phyloP scores from a whole-genome alignment of 495 filamentous ascomycete species.

The Penicillium soppii region DNA sequence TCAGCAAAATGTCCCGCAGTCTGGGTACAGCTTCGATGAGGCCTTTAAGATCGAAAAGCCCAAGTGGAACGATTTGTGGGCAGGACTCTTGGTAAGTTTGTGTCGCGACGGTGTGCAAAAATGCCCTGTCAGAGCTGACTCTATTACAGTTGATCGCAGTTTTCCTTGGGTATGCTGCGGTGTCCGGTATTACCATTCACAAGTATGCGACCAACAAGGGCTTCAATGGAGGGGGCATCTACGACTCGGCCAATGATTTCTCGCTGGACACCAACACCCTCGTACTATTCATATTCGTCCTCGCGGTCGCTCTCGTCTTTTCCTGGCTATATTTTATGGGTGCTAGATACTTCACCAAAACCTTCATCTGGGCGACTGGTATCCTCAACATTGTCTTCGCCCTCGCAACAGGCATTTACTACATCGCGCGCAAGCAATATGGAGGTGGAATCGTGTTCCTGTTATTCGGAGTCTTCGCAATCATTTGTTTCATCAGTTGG shows the following conservation, averaged over 20 bases:
- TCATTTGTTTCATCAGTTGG: slow-evolving; percentile 81
- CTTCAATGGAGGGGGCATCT: slow-evolving; percentile 74
- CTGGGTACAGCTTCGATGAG: slow-evolving; percentile 61
- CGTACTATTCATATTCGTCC: slow-evolving; percentile 76
- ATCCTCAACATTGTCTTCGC: slow-evolving; percentile 68
- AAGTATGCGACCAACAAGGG: slow-evolving; percentile 67
- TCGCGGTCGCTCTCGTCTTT: slow-evolving; percentile 68
- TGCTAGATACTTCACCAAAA: slow-evolving; percentile 80
- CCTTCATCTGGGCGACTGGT: slow-evolving; percentile 85
- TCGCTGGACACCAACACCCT: slow-evolving; percentile 82
- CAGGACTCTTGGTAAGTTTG: slow-evolving; percentile 64
- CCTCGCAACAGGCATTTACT: slow-evolving; percentile 67
- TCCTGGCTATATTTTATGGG: slow-evolving; percentile 74
- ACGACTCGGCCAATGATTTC: slow-evolving; percentile 58
- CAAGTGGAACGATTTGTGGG: slow-evolving; percentile 89
- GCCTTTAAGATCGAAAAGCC: slow-evolving; percentile 77
- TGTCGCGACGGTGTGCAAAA: neutral
- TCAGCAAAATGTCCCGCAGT: slow-evolving; percentile 30
- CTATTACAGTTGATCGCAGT: slow-evolving; percentile 62
- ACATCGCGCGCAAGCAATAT: slow-evolving; percentile 66
- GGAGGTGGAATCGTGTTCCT: slow-evolving; percentile 85
- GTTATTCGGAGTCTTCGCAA: slow-evolving; percentile 74
- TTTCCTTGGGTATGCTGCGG: slow-evolving; percentile 72
- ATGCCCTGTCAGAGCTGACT: slow-evolving; percentile 3
- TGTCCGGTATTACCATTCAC: slow-evolving; percentile 73